Base-by-base conservation (phyloP, 257 asterid genomes). In the Knoxia roxburghii region DNA sequence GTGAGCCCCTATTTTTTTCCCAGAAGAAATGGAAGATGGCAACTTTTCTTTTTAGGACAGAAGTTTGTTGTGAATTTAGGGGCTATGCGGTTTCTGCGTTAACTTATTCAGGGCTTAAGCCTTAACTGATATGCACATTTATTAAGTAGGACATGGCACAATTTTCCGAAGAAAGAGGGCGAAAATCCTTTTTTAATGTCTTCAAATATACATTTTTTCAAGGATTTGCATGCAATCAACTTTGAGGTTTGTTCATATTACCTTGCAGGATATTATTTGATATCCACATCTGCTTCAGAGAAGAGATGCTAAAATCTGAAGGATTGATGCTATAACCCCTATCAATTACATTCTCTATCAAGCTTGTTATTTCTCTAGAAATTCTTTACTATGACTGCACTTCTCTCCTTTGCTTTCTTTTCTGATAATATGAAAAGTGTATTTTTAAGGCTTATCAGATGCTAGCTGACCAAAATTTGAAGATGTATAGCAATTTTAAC, bases 1-100 rank as follows among this genome's bases (percentile, higher is more conserved):
- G 99, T 94, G 70, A 77, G 76, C 67, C 48, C 11, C 3, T 1
- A 29, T 6, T 40, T 15, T 32, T 6, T 40, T 53, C 10, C 10
- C 21, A 4, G n/a, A 21, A 58, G 50, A 39, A 14, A 45, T 26
- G 20, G 45, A 39, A 50, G 37, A 67, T 23, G 10, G 12, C 27
- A 53, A 27, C 37, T 67, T 24, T 12, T 35, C 1, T 5, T 21
- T 15, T 0, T 6, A 14, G 6, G 15, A 45, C n/a, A n/a, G 5
- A 14, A 64, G 29, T 15, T 29, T 26, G 20, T 40, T 8, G 20
- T 51, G 29, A 53, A 53, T 59, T 35, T 32, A 33, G n/a, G 24
- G 13, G 2, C 9, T 6, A 26, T 15, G 5, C 33, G 33, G 27
- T 33, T 32, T 58, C 26, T 58, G 17, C 1, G 1, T 40, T 20